Evolutionary conservation across 345 rosid species (phyloP).

Genomic region (Acer negundo): DNA sequence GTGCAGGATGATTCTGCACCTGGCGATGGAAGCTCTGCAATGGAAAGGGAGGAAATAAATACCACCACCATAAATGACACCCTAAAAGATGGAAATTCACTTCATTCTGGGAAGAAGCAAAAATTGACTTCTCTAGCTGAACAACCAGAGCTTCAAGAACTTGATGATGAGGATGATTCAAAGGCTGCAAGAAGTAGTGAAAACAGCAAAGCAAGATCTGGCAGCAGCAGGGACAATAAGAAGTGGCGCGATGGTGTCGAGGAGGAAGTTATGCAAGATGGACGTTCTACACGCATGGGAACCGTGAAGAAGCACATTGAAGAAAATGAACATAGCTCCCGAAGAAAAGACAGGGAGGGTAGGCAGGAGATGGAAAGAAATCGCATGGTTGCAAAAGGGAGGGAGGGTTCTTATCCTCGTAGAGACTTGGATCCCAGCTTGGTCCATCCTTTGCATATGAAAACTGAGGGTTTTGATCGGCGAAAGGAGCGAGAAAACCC

Average conservation of each 20-base stretch:
- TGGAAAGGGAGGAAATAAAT: conserved; percentile 45
- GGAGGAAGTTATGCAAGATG: conserved; percentile 84
- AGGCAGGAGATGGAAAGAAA: conserved; percentile 67
- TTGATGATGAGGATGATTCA: conserved; percentile 67
- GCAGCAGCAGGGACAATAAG: conserved; percentile 75
- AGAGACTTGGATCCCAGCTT: conserved; percentile 59
- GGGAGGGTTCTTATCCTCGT: conserved; percentile 57
- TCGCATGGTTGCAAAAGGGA: conserved; percentile 42
- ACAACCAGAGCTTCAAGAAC: conserved; percentile 46
- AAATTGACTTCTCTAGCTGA: conserved; percentile 43
- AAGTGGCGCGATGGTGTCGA: conserved; percentile 67
- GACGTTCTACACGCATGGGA: conserved; percentile 41
- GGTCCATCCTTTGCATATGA: conserved; percentile 42
- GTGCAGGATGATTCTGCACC: conserved; percentile 33
- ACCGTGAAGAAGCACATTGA: conserved; percentile 50
- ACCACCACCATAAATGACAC: conserved; percentile 29
- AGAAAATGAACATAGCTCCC: conserved; percentile 51
- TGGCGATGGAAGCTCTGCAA: conserved; percentile 51
- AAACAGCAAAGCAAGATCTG: conserved; percentile 85
- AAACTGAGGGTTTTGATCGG: conserved; percentile 60
- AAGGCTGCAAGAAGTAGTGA: conserved; percentile 92
- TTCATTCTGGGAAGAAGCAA: conserved; percentile 38
- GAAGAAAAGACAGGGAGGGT: conserved; percentile 59
- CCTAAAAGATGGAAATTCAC: conserved; percentile 28
- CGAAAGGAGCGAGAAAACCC: conserved; percentile 68